Percentiles rank a stretch among this genome's conserved stretches.
These are phyloP conservation scores for Jamesozyma hellenica DNA, from an alignment of 805 yeast genomes.

Conservation along the genomic window DNA sequence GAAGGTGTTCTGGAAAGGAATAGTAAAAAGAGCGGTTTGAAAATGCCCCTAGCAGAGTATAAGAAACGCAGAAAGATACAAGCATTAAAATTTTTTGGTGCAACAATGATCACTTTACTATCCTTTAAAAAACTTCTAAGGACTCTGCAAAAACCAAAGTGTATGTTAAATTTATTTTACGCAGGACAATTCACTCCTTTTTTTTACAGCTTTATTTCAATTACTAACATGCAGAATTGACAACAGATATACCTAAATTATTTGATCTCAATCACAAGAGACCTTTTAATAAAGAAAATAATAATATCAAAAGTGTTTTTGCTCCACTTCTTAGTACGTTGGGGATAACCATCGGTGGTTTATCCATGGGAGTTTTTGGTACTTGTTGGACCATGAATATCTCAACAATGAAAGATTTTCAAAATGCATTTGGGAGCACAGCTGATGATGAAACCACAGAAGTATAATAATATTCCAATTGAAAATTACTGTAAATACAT, in stretches of 20 bases:
- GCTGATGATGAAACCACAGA: too few species aligned
- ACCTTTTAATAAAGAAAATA: conserved; percentile 26
- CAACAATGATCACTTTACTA: conserved; percentile 60
- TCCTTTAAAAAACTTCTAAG: conserved; percentile 67
- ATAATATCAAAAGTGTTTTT: not conserved
- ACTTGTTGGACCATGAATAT: conserved; percentile 75
- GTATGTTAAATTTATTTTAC: conserved; percentile 20
- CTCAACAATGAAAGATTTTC: conserved; percentile 54
- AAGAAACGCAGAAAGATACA: conserved; percentile 57
- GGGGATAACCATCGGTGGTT: conserved; percentile 56
- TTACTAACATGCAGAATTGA: not conserved
- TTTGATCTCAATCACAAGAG: conserved; percentile 72
- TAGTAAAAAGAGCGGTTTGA: too few species aligned
- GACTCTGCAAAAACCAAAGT: conserved; percentile 63
- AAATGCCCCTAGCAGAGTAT: conserved; percentile 31
- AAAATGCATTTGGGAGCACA: not conserved
- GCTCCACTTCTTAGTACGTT: conserved; percentile 68
- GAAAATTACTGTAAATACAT: too few species aligned
- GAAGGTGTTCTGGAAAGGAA: too few species aligned
- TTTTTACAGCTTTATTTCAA: too few species aligned
- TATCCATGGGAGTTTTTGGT: conserved; percentile 65
- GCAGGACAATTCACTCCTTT: not conserved
- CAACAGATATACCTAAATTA: conserved; percentile 48
- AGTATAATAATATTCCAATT: too few species aligned
- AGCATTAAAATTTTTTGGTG: conserved; percentile 61